Conservation (phyloP, 2,329 filamentous ascomycete species). For the Aureobasidium sp. region DNA sequence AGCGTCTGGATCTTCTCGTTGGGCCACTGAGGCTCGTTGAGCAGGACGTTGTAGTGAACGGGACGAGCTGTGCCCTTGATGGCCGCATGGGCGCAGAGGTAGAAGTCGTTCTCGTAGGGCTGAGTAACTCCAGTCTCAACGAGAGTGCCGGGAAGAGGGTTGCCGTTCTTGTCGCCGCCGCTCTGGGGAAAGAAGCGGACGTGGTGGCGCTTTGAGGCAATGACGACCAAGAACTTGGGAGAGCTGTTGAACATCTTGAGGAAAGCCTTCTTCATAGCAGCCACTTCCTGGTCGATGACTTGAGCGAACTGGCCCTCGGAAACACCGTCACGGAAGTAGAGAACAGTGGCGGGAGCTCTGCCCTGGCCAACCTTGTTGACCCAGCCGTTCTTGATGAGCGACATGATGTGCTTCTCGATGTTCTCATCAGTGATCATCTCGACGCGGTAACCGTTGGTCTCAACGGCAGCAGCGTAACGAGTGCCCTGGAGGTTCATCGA, state of each 20-base stretch:
- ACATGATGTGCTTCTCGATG: conserved; percentile 58
- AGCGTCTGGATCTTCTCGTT: conserved; percentile 70
- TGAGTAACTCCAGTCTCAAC: conserved; percentile 87
- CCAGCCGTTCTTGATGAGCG: conserved; percentile 57
- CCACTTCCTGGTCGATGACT: conserved; percentile 71
- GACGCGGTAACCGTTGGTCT: conserved; percentile 73
- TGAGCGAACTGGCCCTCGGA: conserved; percentile 76
- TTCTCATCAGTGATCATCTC: conserved; percentile 70
- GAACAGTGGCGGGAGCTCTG: conserved; percentile 61
- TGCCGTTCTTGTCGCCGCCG: conserved; percentile 64
- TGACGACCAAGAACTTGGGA: conserved; percentile 72
- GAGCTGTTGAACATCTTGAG: conserved; percentile 22
- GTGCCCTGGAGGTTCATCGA: conserved; percentile 63
- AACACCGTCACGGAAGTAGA: conserved; percentile 91
- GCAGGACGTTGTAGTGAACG: conserved; percentile 73
- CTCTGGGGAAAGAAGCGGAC: conserved; percentile 77
- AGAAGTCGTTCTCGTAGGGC: conserved; percentile 86
- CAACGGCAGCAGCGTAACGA: conserved; percentile 68
- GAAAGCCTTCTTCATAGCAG: conserved; percentile 53
- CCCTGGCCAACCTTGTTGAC: conserved; percentile 45
- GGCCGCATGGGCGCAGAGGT: conserved; percentile 61
- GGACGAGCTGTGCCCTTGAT: conserved; percentile 92
- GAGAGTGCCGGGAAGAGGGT: conserved; percentile 76
- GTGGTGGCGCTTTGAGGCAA: conserved; percentile 91
- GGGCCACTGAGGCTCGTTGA: conserved; percentile 65